Base-by-base conservation (phyloP, 2,329 filamentous ascomycete species). In the Falciphora oryzae region DNA sequence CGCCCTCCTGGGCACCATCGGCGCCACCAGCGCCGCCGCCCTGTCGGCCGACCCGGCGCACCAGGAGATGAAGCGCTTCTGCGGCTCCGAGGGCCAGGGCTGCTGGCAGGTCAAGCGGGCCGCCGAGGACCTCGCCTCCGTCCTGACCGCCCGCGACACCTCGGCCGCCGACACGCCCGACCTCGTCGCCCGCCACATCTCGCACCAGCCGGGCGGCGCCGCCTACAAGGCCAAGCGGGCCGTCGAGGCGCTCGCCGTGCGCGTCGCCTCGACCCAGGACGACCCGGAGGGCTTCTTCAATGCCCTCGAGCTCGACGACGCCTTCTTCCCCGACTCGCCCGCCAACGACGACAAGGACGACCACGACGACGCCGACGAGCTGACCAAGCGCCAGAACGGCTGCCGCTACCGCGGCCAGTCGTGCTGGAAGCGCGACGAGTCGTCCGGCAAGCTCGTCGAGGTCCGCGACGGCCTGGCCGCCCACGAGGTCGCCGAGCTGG, bases 371-470 rank as follows among this genome's bases (percentile, higher is more conserved):
- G 22, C 14, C 32, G 11, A 18, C 53, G 28, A 16, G n/a, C 56
- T 63, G 29, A 27, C 28, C 27, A 31, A n/a, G 27, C 62, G 50
- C 62, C 53, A 35, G 62, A 31, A 32, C 44, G 44, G 44, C 29
- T 63, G 63, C 59, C 59, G 32, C 0, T 38, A 62, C 59, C 63
- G 63, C 61, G 35, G 28, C n/a, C 25, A 53, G 57, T 38, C 32
- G 57, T 61, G 58, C 50, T 57, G 38, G 74, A 76, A 70, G 68
- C 71, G 71, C 57, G 67, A 70, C 64, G 68, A 63, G 53, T 28
- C 57, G 28, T 35, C 53, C 27, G 60, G 66, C 31, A 59, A 69
- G 63, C 71, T 70, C 57, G 66, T 38, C 35, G 10, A 18, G 35
- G 44, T n/a, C 65, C 38, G 31, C 60, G 32, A 31, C 53, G 31